These are phyloP conservation scores for Exophiala lecanii-corni DNA, from an alignment of 2,329 filamentous ascomycete species.

Conservation along the genomic window DNA sequence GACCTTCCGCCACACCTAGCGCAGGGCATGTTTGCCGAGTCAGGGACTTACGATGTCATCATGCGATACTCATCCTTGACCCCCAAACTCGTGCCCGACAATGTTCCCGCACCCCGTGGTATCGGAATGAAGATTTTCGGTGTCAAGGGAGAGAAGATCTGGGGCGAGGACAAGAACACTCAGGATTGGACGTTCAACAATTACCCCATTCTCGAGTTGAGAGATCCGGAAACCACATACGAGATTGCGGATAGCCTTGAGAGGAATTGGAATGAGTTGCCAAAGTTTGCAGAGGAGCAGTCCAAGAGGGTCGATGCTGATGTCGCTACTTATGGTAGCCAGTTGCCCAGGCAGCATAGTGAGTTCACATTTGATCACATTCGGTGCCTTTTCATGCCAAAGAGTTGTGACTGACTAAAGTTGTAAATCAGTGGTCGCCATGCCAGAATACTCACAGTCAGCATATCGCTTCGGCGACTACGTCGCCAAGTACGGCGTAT, in stretches of 20 bases:
- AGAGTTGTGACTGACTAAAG: background rate
- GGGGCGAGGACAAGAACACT: slow-evolving; percentile 22
- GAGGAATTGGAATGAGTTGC: slow-evolving; percentile 19
- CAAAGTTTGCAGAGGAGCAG: slow-evolving; percentile 18
- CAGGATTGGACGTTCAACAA: slow-evolving; percentile 24
- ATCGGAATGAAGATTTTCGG: slow-evolving; percentile 24
- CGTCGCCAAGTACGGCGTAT: slow-evolving; percentile 19
- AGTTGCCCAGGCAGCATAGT: slow-evolving; percentile 19
- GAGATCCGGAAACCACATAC: slow-evolving; percentile 16
- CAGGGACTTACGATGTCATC: slow-evolving; percentile 22
- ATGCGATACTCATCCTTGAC: slow-evolving; percentile 24
- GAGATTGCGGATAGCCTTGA: slow-evolving; percentile 20
- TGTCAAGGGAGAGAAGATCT: slow-evolving; percentile 21
- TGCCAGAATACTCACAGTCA: slow-evolving; percentile 21
- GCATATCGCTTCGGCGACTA: slow-evolving; percentile 22
- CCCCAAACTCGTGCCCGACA: slow-evolving; percentile 20
- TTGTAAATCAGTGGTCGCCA: slow-evolving; percentile 23
- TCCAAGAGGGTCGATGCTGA: slow-evolving; percentile 14
- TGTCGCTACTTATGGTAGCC: slow-evolving; percentile 11
- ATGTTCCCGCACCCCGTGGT: slow-evolving; percentile 19
- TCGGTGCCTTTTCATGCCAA: no score
- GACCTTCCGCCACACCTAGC: slow-evolving; percentile 18
- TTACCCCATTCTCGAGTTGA: slow-evolving; percentile 20
- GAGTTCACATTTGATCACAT: no score
- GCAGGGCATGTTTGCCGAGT: slow-evolving; percentile 22